Evolutionary conservation across 805 yeast species (phyloP), one percentile per base, ranked within the genome.

Genomic region (Lachancea meyersii): DNA sequence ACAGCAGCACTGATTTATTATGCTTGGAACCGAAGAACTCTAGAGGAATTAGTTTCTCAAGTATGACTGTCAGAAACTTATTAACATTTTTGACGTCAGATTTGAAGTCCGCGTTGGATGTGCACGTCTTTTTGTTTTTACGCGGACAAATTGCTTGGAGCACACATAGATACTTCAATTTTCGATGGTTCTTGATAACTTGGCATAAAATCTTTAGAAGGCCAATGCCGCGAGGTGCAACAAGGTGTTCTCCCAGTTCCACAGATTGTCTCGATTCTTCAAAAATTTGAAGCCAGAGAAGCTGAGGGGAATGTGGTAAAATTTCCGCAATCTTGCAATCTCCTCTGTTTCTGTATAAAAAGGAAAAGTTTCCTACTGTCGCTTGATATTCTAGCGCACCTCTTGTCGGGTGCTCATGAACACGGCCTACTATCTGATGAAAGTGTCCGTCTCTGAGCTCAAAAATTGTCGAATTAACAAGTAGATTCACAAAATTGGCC

Each of bases 1-100:
- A 46, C 32, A 68, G 53, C 0, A 82, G 52, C 1, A 53, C 40
- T 0, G 69, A 44, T 53, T 74, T 73, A 53, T 85, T 85, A 11
- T 53, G 47, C 2, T 48, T 51, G 2, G 75, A 57, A 0, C 94
- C 94, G 63, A 78, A 75, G 1, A 72, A 44, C 5, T 67, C 70
- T 1, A 50, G 18, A 0, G 88, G 85, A 18, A 82, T 62, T 0
- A 81, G 48, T 39, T 68, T 70, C 10, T 71, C 73, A 4, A 77
- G 41, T 0, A 79, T 40, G 0, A 65, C 53, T 1, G 72, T 48
- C 1, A 75, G 52, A 49, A 78, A 76, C 33, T 55, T 61, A 0
- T 71, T 49, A 0, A 82, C 77, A 0, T 47, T 32, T 9, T 48
- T 46, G 7, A 61, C 52, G 0, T 63, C 49, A 0, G 72, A 59